phyloP scores from a whole-genome alignment of 106 monocot genomes.

The Acanthochlamys bracteata region DNA sequence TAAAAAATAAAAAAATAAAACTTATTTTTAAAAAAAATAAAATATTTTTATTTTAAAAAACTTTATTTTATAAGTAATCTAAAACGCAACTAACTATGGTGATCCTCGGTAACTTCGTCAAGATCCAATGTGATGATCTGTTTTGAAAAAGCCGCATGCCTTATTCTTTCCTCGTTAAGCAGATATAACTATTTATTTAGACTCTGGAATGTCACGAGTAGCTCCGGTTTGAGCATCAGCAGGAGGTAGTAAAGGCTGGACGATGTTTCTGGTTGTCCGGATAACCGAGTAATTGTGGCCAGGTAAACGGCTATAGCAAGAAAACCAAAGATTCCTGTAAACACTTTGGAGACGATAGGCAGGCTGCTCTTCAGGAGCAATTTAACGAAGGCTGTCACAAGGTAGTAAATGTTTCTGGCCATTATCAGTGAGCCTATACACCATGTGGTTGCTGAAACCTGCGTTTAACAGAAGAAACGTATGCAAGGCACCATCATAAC shows the following conservation, averaged over 20 bases:
- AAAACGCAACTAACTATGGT: no score
- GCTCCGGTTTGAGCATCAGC: constrained; percentile 40
- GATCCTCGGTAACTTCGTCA: constrained; percentile 15
- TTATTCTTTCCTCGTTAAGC: constrained; percentile 79
- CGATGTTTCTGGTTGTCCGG: constrained; percentile 57
- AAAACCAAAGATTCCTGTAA: constrained; percentile 77
- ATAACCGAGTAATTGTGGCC: constrained; percentile 56
- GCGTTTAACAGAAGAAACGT: neutral
- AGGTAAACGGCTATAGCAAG: constrained; percentile 59
- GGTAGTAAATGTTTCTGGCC: constrained; percentile 81
- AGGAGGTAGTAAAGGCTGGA: constrained; percentile 32
- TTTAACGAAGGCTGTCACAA: constrained; percentile 57
- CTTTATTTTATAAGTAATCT: neutral
- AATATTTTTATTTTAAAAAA: no score
- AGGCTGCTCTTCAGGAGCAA: constrained; percentile 46
- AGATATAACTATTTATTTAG: constrained; percentile 15
- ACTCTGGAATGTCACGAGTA: neutral
- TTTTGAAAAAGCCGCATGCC: constrained; percentile 71
- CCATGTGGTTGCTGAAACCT: constrained; percentile 81
- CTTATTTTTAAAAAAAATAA: no score
- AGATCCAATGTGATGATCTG: constrained; percentile 11
- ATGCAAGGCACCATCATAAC: neutral
- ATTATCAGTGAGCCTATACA: constrained; percentile 65
- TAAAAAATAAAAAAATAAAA: no score
- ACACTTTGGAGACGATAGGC: constrained; percentile 29